phyloP scores from a whole-genome alignment of 225 moss, liverwort and hornwort genomes.

The Asterella californica region DNA sequence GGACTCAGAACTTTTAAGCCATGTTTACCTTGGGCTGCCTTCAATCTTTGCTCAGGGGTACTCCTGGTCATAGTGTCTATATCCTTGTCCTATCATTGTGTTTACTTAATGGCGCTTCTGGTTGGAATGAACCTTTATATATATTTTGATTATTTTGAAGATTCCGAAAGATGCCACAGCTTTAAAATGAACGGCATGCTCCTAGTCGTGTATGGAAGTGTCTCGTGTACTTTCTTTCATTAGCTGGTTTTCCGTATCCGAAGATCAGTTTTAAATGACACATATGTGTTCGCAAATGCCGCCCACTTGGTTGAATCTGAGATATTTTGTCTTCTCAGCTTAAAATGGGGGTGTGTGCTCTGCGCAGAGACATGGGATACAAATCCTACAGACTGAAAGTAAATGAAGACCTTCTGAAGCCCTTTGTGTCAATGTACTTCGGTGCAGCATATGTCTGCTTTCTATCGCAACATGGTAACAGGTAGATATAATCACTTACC shows the following conservation, averaged over 20 bases:
- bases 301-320: neutral
- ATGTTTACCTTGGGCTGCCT: too few species aligned
- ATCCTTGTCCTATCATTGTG: too few species aligned
- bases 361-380: constrained; percentile 86
- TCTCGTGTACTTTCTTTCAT: neutral
- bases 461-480: constrained; percentile 70
- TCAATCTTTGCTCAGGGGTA: too few species aligned
- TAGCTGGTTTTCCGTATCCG: neutral
- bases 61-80: too few species aligned
- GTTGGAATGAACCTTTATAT: too few species aligned
- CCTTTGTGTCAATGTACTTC: constrained; percentile 92
- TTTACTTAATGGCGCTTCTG: too few species aligned
- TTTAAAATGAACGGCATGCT: neutral
- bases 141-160: too few species aligned
- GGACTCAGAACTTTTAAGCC: neutral
- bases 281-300: neutral
- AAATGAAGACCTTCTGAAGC: constrained; percentile 73
- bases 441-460: constrained; percentile 97
- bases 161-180: neutral
- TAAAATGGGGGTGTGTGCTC: neutral
- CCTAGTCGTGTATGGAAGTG: neutral
- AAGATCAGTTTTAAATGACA: neutral
- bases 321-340: neutral
- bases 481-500: constrained; percentile 35
- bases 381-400: constrained; percentile 71